Conservation (phyloP, 2,329 filamentous ascomycete genomes). For the Talaromyces sp. region DNA sequence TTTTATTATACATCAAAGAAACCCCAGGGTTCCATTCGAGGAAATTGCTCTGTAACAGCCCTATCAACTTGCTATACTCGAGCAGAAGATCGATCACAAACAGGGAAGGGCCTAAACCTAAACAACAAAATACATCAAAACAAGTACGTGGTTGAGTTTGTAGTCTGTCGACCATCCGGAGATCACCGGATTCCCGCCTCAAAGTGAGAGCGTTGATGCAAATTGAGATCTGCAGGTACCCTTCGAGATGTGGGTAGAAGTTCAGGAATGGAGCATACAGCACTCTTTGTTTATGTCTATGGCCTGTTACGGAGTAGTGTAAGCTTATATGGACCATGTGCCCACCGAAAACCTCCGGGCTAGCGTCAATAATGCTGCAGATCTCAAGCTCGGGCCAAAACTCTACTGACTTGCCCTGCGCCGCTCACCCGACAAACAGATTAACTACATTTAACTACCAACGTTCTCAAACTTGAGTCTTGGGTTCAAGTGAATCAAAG, state of each 20-base stretch:
- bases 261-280: conserved; percentile 5
- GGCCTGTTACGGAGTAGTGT: conserved; percentile 17
- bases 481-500: too few species aligned
- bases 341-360: conserved; percentile 14
- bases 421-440: conserved; percentile 4
- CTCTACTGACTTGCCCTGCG: neutral
- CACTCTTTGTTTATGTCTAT: conserved; percentile 4
- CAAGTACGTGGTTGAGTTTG: neutral
- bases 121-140: neutral
- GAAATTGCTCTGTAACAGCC: neutral
- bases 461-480: neutral
- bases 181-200: conserved; percentile 12
- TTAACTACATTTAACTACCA: neutral
- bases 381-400: conserved; percentile 12
- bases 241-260: neutral
- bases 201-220: neutral
- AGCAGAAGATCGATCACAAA: neutral
- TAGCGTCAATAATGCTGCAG: conserved; percentile 16
- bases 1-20: neutral
- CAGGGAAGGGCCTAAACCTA: neutral
- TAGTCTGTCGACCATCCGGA: conserved; percentile 7
- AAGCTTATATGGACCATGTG: conserved; percentile 16
- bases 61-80: neutral
- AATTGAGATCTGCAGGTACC: conserved; percentile 20
- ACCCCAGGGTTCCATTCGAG: neutral